Evolutionary conservation across 768 basidiomycete species (phyloP).

Genomic region (Phanerochaete sordida): DNA sequence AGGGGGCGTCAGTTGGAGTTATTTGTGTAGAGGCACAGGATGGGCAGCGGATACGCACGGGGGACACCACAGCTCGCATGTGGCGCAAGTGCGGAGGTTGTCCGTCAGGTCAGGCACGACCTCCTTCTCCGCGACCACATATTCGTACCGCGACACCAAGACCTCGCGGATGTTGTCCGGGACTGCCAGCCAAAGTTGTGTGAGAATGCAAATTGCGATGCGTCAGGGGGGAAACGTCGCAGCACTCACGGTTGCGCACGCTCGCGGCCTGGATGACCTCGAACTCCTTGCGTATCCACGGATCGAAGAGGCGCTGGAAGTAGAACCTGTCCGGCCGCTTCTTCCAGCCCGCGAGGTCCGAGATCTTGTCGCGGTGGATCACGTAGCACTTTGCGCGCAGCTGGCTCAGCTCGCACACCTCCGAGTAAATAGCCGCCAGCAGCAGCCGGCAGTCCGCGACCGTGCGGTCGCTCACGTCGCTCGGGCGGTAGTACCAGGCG

Average conservation of each 20-base stretch:
- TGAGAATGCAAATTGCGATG: background rate
- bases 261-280: constrained; percentile 87
- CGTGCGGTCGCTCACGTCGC: constrained; percentile 90
- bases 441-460: constrained; percentile 90
- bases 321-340: constrained; percentile 94
- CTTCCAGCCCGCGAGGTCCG: constrained; percentile 91
- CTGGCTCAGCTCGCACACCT: constrained; percentile 93
- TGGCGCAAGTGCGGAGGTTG: constrained; percentile 76
- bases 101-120: constrained; percentile 89
- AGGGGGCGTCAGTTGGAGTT: constrained; percentile 17
- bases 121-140: constrained; percentile 93
- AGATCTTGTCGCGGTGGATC: constrained; percentile 92
- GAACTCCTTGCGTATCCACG: constrained; percentile 97
- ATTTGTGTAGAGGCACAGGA: too few relatives aligned
- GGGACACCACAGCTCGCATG: constrained; percentile 87
- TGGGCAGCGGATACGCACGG: constrained; percentile 49
- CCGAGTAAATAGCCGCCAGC: constrained; percentile 93
- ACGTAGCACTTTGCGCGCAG: constrained; percentile 92
- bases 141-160: constrained; percentile 84
- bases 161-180: constrained; percentile 77
- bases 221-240: background rate
- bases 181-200: constrained; percentile 44
- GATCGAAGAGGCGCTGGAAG: constrained; percentile 93
- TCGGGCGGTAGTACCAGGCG: constrained; percentile 95
- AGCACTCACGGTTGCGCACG: constrained; percentile 85